phyloP scores from a whole-genome alignment of 2,329 filamentous ascomycete genomes.

The Colletotrichum kahawae region DNA sequence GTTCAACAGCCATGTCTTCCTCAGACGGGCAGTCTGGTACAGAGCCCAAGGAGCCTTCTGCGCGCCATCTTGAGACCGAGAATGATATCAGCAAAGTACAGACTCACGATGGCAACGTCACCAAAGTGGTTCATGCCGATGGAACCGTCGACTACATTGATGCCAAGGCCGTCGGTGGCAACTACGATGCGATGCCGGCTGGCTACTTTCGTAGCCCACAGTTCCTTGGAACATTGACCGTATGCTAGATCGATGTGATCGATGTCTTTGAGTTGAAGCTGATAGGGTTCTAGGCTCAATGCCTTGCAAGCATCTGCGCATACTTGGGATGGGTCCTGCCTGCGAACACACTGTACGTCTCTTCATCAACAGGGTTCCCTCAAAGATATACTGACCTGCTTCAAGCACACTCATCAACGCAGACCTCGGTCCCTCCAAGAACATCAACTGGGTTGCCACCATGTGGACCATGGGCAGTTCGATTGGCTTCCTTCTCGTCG shows the following conservation, averaged over 20 bases:
- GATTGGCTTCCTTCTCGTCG: conserved; percentile 34
- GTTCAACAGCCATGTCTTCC: neutral
- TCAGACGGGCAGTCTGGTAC: neutral
- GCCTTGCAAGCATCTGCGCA: conserved; percentile 35
- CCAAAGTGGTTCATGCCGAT: conserved; percentile 40
- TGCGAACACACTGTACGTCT: conserved; percentile 36
- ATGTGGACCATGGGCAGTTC: conserved; percentile 43
- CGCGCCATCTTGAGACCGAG: conserved; percentile 34
- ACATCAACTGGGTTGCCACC: conserved; percentile 37
- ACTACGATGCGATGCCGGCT: conserved; percentile 40
- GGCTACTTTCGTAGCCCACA: conserved; percentile 44
- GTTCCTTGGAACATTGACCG: conserved; percentile 45
- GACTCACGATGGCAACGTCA: conserved; percentile 26
- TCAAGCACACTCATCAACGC: conserved; percentile 32
- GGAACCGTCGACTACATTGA: conserved; percentile 47
- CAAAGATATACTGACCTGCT: neutral
- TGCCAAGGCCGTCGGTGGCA: conserved; percentile 45
- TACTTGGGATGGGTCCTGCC: conserved; percentile 40
- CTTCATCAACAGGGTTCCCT: neutral
- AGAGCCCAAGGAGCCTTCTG: neutral
- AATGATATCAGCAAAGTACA: conserved; percentile 29
- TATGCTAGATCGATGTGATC: conserved; percentile 19
- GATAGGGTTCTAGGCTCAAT: conserved; percentile 29
- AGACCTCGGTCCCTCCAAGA: conserved; percentile 34
- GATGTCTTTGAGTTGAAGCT: neutral